Evolutionary conservation across 345 rosid genomes (phyloP).

Genomic region (Euclidium syriacum): DNA sequence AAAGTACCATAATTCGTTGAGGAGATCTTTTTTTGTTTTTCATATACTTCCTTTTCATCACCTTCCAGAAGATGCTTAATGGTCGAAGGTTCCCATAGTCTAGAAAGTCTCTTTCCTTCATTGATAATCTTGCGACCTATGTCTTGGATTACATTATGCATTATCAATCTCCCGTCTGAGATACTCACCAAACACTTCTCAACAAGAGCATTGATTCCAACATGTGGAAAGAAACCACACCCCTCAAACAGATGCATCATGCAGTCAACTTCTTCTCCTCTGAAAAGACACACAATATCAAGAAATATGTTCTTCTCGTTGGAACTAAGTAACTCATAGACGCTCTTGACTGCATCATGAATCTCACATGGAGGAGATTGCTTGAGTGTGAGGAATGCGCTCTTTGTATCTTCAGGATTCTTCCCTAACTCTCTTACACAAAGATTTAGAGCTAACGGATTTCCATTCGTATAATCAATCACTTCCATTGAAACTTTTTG

Average conservation of each 20-base stretch:
- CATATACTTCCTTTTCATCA: neutral
- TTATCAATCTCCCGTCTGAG: neutral
- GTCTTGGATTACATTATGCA: slow-evolving; percentile 20
- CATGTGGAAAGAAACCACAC: slow-evolving; percentile 13
- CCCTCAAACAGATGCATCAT: slow-evolving; percentile 3
- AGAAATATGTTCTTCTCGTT: slow-evolving; percentile 4
- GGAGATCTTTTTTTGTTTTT: neutral
- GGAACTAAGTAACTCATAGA: neutral
- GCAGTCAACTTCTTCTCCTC: neutral
- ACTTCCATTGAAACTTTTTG: neutral
- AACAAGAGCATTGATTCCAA: slow-evolving; percentile 17
- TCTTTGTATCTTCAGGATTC: neutral
- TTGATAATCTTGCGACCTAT: slow-evolving; percentile 1
- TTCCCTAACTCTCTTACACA: neutral
- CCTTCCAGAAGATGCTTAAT: neutral
- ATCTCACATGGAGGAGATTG: neutral
- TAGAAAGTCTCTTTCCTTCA: neutral
- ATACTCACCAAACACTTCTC: slow-evolving; percentile 21
- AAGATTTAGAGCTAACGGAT: slow-evolving; percentile 24
- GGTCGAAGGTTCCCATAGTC: slow-evolving; percentile 9
- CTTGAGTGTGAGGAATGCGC: neutral
- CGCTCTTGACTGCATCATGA: neutral
- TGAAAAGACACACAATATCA: neutral
- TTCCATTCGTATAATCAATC: neutral
- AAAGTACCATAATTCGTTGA: neutral